Conservation (phyloP, 345 rosid genomes). For the Tarenaya hassleriana region DNA sequence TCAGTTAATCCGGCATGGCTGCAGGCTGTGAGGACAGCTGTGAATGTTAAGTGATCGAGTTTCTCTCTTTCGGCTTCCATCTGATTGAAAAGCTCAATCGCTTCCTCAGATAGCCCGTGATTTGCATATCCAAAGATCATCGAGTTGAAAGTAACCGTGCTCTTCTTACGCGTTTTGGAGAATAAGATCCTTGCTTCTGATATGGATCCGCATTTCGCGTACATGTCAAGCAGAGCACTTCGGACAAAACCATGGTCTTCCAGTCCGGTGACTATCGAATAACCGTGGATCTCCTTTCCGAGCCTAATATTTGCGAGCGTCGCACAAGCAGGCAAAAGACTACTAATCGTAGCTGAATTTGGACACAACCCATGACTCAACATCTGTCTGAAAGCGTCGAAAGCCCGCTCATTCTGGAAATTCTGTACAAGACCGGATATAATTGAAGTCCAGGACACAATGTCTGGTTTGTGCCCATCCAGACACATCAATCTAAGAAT, state of each 20-base stretch:
- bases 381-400: constrained; percentile 55
- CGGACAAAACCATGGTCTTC: constrained; percentile 56
- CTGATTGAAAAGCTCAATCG: constrained; percentile 52
- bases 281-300: constrained; percentile 71
- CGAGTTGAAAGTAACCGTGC: constrained; percentile 69
- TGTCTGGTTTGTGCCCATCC: constrained; percentile 57
- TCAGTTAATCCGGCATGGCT: constrained; percentile 66
- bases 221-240: constrained; percentile 84
- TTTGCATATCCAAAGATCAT: constrained; percentile 83
- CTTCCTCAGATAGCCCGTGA: constrained; percentile 62
- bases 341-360: constrained; percentile 53
- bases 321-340: constrained; percentile 71
- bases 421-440: constrained; percentile 75
- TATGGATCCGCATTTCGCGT: constrained; percentile 66
- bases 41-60: constrained; percentile 73
- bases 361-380: constrained; percentile 45
- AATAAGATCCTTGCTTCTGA: constrained; percentile 58
- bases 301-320: constrained; percentile 33
- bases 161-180: constrained; percentile 40
- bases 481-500: constrained; percentile 43
- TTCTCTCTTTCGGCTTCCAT: constrained; percentile 53
- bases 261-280: constrained; percentile 51
- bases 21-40: constrained; percentile 74
- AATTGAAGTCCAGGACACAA: constrained; percentile 72
- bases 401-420: constrained; percentile 45